These are phyloP conservation scores for Teratosphaeria viscida DNA, from an alignment of 2,329 filamentous ascomycete genomes.

Conservation along the genomic window DNA sequence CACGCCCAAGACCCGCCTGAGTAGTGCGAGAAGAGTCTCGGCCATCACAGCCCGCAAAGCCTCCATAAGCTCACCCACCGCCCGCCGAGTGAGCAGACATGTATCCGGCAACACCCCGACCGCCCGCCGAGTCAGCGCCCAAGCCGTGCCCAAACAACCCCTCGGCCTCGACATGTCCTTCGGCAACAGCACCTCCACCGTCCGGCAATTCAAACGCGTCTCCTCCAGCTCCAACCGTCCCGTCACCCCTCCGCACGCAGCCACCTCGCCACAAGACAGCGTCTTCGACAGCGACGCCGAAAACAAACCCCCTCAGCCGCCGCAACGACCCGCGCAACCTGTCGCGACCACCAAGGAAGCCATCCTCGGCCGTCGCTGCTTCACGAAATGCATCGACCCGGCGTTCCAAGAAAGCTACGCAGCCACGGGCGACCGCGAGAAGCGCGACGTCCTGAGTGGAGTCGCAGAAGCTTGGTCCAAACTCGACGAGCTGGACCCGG, in stretches of 20 bases:
- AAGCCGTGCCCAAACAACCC: conserved; percentile 51
- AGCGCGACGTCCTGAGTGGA: conserved; percentile 72
- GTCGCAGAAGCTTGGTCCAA: conserved; percentile 77
- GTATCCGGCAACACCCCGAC: conserved; percentile 31
- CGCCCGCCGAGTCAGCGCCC: conserved; percentile 33
- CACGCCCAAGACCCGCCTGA: conserved; percentile 22
- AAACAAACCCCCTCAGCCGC: conserved; percentile 47
- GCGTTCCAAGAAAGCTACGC: conserved; percentile 76
- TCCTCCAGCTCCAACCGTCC: conserved; percentile 36
- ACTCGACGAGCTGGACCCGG: conserved; percentile 78
- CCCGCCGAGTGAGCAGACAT: conserved; percentile 22
- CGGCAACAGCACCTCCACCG: conserved; percentile 84
- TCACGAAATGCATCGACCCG: conserved; percentile 70
- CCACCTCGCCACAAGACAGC: conserved; percentile 18
- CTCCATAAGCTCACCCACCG: conserved; percentile 23
- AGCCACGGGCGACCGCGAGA: conserved; percentile 53
- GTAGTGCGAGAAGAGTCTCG: conserved; percentile 27
- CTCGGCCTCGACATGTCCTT: conserved; percentile 85
- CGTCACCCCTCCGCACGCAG: conserved; percentile 10
- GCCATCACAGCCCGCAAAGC: conserved; percentile 28
- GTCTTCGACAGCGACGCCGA: conserved; percentile 44
- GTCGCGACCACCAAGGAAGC: conserved; percentile 58
- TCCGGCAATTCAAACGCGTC: conserved; percentile 81
- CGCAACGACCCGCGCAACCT: conserved; percentile 7
- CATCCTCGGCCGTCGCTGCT: conserved; percentile 68